A percentile compares a stretch with the other conserved stretches of the same genome.
phyloP scores from a whole-genome alignment of 1,284 basidiomycete species.

The Cutaneotrichosporon sp. region DNA sequence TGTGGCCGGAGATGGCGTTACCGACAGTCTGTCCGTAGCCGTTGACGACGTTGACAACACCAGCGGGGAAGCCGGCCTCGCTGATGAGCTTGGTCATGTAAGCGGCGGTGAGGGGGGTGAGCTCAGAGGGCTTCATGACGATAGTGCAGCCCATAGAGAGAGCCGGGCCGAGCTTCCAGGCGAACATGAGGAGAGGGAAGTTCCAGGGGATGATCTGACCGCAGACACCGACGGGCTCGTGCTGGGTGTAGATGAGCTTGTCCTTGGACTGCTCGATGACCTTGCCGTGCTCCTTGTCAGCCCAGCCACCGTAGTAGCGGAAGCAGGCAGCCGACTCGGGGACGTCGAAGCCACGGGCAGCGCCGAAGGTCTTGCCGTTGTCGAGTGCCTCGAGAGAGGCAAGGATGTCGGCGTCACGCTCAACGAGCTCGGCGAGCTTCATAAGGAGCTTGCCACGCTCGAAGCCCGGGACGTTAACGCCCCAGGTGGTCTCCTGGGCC shows the following conservation, averaged over 20 bases:
- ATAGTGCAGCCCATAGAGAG: constrained; percentile 78
- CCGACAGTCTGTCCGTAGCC: constrained; percentile 67
- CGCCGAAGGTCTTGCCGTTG: constrained; percentile 65
- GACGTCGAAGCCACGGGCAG: constrained; percentile 69
- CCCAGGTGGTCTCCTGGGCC: constrained; percentile 72
- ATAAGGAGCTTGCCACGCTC: constrained; percentile 59
- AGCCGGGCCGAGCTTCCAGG: constrained; percentile 80
- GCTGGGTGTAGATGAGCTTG: constrained; percentile 62
- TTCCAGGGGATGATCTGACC: constrained; percentile 75
- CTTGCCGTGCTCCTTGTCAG: constrained; percentile 80
- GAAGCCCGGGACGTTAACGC: constrained; percentile 54
- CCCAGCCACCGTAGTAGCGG: constrained; percentile 57
- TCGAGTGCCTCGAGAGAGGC: constrained; percentile 75
- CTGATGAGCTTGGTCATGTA: constrained; percentile 51
- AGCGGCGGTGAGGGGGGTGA: constrained; percentile 69
- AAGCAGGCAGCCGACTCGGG: constrained; percentile 57
- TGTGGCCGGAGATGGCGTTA: constrained; percentile 55
- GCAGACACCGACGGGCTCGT: constrained; percentile 87
- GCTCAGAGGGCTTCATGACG: constrained; percentile 83
- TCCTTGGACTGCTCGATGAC: constrained; percentile 58
- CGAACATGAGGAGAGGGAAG: constrained; percentile 63
- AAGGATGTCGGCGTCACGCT: constrained; percentile 64
- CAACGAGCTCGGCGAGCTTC: constrained; percentile 71
- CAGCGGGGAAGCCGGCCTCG: constrained; percentile 61
- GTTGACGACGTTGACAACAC: constrained; percentile 64